A percentile compares a stretch with the other conserved stretches of the same genome.
Evolutionary conservation across 441 rosid species (phyloP).

Genomic region (Jatropha podagrica): DNA sequence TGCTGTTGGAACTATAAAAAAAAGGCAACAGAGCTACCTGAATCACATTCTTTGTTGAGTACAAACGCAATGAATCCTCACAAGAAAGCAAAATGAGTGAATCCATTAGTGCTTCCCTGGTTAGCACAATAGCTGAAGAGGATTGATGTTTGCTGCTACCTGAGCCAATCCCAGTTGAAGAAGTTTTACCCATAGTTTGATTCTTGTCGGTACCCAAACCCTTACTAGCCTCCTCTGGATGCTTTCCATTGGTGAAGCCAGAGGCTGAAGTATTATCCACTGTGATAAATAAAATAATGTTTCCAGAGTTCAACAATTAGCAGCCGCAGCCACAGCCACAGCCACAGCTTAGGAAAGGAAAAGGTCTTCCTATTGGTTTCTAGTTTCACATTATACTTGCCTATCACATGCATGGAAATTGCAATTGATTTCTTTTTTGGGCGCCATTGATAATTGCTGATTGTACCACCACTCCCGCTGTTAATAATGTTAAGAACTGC

Average conservation of each 20-base stretch:
- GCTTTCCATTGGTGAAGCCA: conserved; percentile 29
- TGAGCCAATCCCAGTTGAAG: conserved; percentile 27
- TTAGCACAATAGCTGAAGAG: conserved; percentile 29
- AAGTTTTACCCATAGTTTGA: conserved; percentile 28
- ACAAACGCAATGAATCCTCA: conserved; percentile 49
- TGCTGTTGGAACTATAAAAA: conserved; percentile 12
- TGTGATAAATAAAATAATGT: conserved; percentile 23
- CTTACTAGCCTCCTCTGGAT: conserved; percentile 28
- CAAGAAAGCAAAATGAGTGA: conserved; percentile 54
- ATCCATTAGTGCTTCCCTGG: conserved; percentile 34
- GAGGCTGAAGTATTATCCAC: conserved; percentile 33
- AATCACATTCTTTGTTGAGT: conserved; percentile 48
- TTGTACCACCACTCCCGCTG: conserved; percentile 36
- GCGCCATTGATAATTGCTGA: conserved; percentile 45
- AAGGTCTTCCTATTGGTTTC: neutral
- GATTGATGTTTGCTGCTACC: conserved; percentile 25
- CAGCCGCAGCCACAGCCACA: conserved; percentile 9
- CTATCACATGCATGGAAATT: conserved; percentile 60
- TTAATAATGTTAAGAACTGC: conserved; percentile 43
- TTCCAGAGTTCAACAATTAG: conserved; percentile 15
- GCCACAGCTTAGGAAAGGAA: neutral
- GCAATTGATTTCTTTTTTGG: conserved; percentile 48
- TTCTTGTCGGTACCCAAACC: conserved; percentile 23
- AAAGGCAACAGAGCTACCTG: conserved; percentile 41
- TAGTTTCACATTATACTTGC: conserved; percentile 38